Conservation (phyloP, 2,329 filamentous ascomycete species). For the Aspergillus nomiae region DNA sequence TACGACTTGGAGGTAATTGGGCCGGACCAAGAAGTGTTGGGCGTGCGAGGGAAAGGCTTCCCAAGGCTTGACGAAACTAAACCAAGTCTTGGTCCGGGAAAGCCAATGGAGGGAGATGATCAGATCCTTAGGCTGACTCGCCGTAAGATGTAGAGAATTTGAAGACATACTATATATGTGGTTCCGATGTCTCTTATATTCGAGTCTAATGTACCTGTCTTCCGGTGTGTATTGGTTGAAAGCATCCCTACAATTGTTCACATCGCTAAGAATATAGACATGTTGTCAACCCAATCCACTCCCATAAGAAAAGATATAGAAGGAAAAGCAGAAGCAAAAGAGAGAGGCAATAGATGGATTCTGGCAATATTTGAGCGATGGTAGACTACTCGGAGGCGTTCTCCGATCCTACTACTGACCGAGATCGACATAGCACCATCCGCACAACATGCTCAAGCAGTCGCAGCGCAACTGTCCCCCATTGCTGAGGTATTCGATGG, state of each 20-base stretch:
- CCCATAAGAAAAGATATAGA: not conserved
- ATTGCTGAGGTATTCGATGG: not conserved
- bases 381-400: not conserved
- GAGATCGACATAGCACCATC: too few species aligned
- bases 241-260: not conserved
- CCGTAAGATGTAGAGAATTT: not conserved
- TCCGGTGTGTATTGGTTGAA: too few species aligned
- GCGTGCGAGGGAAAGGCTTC: not conserved
- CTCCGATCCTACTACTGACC: not conserved
- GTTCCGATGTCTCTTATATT: too few species aligned
- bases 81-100: not conserved
- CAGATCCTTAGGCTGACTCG: not conserved
- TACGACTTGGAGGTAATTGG: not conserved
- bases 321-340: not conserved
- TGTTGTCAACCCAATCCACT: not conserved
- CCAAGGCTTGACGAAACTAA: not conserved
- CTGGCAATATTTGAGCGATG: not conserved
- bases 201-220: too few species aligned
- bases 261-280: not conserved
- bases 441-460: not conserved
- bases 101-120: not conserved
- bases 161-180: not conserved
- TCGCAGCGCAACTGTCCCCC: not conserved
- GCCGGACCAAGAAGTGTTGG: not conserved
- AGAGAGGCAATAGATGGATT: not conserved